phyloP scores from a whole-genome alignment of 441 rosid genomes.

The Viola pubescens region DNA sequence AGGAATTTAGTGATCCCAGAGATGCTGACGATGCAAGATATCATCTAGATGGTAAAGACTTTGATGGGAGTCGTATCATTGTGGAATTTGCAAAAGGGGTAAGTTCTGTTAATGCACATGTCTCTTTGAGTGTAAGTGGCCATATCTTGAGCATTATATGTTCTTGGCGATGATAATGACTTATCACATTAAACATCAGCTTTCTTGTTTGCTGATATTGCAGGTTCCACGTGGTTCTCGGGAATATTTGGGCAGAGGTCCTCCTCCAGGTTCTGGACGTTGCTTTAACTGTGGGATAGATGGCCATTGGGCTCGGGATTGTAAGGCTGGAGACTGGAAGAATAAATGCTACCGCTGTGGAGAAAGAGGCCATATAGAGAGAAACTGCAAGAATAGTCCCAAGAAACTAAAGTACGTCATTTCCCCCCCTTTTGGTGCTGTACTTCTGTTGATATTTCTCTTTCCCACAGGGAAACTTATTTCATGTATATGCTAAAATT shows the following conservation, averaged over 20 bases:
- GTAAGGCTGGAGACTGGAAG: conserved; percentile 84
- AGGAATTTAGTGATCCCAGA: conserved; percentile 75
- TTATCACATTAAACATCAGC: background rate
- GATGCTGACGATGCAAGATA: conserved; percentile 82
- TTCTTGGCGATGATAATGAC: background rate
- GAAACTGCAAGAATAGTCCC: conserved; percentile 73
- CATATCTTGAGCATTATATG: too few relatives aligned
- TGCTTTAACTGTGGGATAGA: conserved; percentile 85
- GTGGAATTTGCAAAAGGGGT: conserved; percentile 78
- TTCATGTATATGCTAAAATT: background rate
- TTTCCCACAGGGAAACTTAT: background rate
- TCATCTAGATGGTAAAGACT: conserved; percentile 52
- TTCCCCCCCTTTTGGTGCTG: background rate
- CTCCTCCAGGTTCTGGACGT: conserved; percentile 79
- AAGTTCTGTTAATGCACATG: conserved; percentile 5
- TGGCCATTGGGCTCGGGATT: conserved; percentile 89
- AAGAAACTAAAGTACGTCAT: conserved; percentile 43
- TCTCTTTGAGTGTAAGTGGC: background rate
- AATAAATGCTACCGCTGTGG: conserved; percentile 77
- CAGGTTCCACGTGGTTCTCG: conserved; percentile 65
- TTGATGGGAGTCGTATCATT: conserved; percentile 69
- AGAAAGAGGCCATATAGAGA: conserved; percentile 67
- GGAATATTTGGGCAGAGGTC: conserved; percentile 62
- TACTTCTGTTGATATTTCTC: background rate
- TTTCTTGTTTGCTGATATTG: background rate